phyloP scores from a whole-genome alignment of 208 protist species.

The Acanthamoeba sp. region DNA sequence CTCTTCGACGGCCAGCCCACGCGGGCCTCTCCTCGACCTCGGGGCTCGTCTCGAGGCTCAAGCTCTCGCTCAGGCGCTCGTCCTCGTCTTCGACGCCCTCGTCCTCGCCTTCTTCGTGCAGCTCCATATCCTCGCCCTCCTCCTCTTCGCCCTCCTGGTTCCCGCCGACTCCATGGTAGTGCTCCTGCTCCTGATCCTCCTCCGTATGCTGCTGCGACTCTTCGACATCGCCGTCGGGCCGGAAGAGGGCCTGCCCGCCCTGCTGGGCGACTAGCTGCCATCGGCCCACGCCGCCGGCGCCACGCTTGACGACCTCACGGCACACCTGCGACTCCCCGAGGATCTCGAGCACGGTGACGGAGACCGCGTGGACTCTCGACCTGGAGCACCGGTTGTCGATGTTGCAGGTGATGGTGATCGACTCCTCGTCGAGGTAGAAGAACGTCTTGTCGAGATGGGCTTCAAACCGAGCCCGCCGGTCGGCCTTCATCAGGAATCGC shows the following conservation, averaged over 20 bases:
- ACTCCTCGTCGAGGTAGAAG: conserved; percentile 43
- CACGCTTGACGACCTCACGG: conserved; percentile 40
- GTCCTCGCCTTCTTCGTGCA: background rate
- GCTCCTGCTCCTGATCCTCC: background rate
- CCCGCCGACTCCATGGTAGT: background rate
- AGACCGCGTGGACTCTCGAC: background rate
- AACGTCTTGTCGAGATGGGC: conserved; percentile 18
- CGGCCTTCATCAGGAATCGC: conserved; percentile 14
- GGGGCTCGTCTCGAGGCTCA: background rate
- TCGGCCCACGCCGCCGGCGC: background rate
- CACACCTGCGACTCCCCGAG: conserved; percentile 38
- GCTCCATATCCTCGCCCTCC: background rate
- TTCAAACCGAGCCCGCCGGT: background rate
- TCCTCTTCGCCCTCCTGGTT: background rate
- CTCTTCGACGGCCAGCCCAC: background rate
- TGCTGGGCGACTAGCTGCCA: conserved; percentile 17
- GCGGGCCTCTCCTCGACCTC: background rate
- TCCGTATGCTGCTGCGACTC: background rate
- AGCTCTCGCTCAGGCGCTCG: background rate
- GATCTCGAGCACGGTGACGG: conserved; percentile 32
- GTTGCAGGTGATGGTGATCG: conserved; percentile 45
- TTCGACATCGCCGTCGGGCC: background rate
- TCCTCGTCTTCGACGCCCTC: background rate
- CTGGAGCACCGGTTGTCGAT: conserved; percentile 37
- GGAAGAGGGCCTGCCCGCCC: background rate